These are phyloP conservation scores for Penicillium cinerascens DNA, from an alignment of 495 filamentous ascomycete species.

Conservation along the genomic window DNA sequence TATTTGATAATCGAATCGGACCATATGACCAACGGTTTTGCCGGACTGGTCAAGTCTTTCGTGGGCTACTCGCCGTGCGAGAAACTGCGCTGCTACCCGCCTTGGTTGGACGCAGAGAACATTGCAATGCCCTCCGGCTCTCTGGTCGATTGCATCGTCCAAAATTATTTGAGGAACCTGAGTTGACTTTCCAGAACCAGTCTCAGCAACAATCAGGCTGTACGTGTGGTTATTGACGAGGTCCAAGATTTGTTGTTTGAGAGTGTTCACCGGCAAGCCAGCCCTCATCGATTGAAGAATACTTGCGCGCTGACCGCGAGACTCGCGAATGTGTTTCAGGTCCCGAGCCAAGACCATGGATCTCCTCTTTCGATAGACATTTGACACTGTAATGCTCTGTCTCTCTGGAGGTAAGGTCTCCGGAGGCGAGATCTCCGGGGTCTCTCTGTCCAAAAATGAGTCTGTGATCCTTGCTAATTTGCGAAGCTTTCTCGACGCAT, in stretches of 20 bases:
- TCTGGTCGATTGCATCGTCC: constrained; percentile 43
- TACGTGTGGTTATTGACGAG: constrained; percentile 47
- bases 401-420: background rate
- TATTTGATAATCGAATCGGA: constrained; percentile 45
- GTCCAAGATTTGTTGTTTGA: constrained; percentile 40
- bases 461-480: background rate
- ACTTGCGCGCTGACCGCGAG: background rate
- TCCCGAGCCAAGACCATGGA: background rate
- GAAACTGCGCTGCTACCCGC: constrained; percentile 53
- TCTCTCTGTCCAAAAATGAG: background rate
- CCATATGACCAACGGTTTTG: constrained; percentile 51
- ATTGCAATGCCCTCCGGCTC: constrained; percentile 16
- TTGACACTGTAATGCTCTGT: background rate
- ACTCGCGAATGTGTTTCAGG: constrained; percentile 4
- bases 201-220: constrained; percentile 54
- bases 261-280: constrained; percentile 49
- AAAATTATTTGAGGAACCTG: constrained; percentile 59
- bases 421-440: background rate
- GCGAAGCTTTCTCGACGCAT: background rate
- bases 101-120: constrained; percentile 56
- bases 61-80: constrained; percentile 52
- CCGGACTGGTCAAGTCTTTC: constrained; percentile 50
- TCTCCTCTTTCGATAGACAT: background rate
- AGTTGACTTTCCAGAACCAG: constrained; percentile 60
- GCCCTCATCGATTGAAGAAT: constrained; percentile 2